phyloP scores from a whole-genome alignment of 106 monocot species.

The Dendrobium nobile region DNA sequence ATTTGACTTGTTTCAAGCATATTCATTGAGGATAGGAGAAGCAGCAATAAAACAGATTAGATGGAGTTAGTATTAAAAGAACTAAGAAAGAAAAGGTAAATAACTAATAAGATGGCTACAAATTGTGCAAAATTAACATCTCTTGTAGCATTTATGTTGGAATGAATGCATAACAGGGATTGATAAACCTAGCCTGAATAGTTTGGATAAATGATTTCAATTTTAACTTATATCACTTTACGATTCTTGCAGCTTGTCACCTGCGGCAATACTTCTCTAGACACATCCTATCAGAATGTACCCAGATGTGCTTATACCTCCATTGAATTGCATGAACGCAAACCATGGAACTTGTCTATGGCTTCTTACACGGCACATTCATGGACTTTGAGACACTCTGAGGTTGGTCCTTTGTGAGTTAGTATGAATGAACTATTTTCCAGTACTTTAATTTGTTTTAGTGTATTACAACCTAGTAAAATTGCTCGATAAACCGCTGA shows the following conservation, averaged over 20 bases:
- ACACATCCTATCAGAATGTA: conserved; percentile 33
- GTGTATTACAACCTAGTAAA: too few species aligned
- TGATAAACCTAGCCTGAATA: too few species aligned
- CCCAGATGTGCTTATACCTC: conserved; percentile 43
- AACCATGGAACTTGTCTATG: conserved; percentile 21
- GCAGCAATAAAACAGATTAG: too few species aligned
- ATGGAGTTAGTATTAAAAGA: too few species aligned
- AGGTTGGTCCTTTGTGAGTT: conserved; percentile 21
- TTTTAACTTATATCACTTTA: neutral
- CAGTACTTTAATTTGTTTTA: neutral
- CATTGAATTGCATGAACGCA: conserved; percentile 33
- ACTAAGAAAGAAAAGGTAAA: too few species aligned
- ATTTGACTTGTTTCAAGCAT: too few species aligned
- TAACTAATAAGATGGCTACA: too few species aligned
- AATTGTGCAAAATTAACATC: too few species aligned
- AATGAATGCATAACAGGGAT: too few species aligned
- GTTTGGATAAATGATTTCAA: neutral
- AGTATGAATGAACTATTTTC: neutral
- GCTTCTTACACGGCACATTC: conserved; percentile 21
- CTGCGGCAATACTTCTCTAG: conserved; percentile 40
- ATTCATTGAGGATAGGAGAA: too few species aligned
- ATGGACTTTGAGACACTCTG: conserved; percentile 39
- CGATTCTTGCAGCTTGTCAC: conserved; percentile 37
- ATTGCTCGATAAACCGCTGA: too few species aligned
- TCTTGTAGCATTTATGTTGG: too few species aligned